Base-by-base conservation (phyloP, 2,329 filamentous ascomycete genomes). In the Gnomoniopsis smithogilvyi region DNA sequence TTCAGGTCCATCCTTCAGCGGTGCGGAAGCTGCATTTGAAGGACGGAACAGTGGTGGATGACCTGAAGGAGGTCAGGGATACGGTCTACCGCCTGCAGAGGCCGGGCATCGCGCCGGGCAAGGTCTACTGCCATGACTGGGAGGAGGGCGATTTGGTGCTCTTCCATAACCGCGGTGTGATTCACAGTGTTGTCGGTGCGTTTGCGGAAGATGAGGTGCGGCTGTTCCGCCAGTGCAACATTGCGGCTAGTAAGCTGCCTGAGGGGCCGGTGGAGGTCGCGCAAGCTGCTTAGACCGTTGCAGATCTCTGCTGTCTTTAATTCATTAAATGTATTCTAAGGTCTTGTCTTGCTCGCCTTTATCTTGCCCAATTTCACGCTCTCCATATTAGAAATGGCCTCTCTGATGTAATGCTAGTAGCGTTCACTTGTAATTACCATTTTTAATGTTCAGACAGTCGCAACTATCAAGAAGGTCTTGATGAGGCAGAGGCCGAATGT, bases 111-210 rank as follows among this genome's bases (percentile, higher is more conserved):
- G 82, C 83, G 14, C 89, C 90, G 0, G 70, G 78, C 59, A 77
- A 79, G 62, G 88, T 93, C 12, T 92, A 91, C 69, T 76, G 88
- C 10, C 87, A 92, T 66, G 88, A 92, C 65, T 93, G 90, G 90
- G 77, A 88, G 65, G 85, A 90, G 68, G 89, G 89, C 6, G 90
- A 92, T 68, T 73, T 91, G 59, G 90, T 91, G 0, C 75, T 93
- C 26, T 93, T 93, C 73, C 88, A 93, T 71, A 93, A 93, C 68
- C 83, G 88, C 11, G 90, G 89, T 1, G 78, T 91, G 17, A 69
- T 92, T 58, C 90, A 94, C 71, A 87, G 83, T 3, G 90, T 93
- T 1, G 89, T 91, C 0, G 90, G 89, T 1, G 86, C 87, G 1
- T 92, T 93, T 72, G 80, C 80, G 8, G 82, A 87, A 51, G 82